phyloP scores from a whole-genome alignment of 257 asterid species.

The Rauvolfia tetraphylla region DNA sequence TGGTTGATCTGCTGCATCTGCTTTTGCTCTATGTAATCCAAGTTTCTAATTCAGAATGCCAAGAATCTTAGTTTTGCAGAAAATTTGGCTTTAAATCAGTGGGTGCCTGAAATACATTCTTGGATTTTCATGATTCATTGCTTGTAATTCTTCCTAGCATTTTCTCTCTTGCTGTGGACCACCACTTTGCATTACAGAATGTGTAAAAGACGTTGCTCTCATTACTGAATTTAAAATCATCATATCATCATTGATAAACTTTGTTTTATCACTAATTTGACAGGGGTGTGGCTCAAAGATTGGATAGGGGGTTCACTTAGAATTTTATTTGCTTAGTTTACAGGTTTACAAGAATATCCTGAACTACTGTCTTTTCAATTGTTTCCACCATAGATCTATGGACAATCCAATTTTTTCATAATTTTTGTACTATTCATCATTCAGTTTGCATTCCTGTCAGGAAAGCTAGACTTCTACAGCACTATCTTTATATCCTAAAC shows the following conservation, averaged over 20 bases:
- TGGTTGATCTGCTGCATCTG: background rate
- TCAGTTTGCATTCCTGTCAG: too few relatives aligned
- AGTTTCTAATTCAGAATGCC: background rate
- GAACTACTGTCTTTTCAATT: background rate
- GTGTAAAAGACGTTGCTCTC: background rate
- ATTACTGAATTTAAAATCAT: too few relatives aligned
- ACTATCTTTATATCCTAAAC: too few relatives aligned
- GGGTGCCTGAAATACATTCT: too few relatives aligned
- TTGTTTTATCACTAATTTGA: too few relatives aligned
- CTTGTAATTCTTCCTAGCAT: background rate
- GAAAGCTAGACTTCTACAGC: too few relatives aligned
- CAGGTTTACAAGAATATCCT: background rate
- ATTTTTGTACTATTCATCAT: background rate
- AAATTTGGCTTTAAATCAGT: background rate
- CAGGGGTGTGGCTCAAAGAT: too few relatives aligned
- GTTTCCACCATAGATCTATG: background rate
- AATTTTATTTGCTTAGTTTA: background rate
- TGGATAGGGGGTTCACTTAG: background rate
- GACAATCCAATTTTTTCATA: background rate
- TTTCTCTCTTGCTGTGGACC: background rate
- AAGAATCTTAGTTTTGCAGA: background rate
- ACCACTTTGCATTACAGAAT: background rate
- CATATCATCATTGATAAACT: background rate
- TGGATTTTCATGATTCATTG: too few relatives aligned
- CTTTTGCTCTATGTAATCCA: background rate